These are phyloP conservation scores for Fomitopsis pulvina DNA, from an alignment of 768 basidiomycete genomes.

Conservation along the genomic window DNA sequence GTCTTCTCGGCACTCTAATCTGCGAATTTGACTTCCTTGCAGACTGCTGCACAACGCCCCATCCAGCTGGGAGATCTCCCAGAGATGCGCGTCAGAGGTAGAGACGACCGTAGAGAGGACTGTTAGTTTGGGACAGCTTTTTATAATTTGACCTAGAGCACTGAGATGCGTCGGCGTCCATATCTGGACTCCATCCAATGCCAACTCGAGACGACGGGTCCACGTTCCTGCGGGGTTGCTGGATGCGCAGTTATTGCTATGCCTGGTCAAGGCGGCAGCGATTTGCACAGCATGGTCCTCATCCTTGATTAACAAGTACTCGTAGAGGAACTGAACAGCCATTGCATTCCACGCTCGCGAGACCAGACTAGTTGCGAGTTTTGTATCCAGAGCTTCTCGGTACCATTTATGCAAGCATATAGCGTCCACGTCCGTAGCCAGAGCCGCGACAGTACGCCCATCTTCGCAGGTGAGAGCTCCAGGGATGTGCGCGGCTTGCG, in stretches of 20 bases:
- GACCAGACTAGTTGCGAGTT: conserved; percentile 11
- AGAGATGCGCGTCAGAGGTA: conserved; percentile 5
- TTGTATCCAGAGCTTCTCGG: conserved; percentile 9
- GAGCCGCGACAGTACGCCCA: conserved; percentile 4
- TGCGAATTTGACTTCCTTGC: conserved; percentile 1
- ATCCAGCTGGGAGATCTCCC: not conserved
- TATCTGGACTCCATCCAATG: conserved; percentile 12
- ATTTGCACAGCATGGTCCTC: conserved; percentile 11
- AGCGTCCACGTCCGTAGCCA: conserved; percentile 10
- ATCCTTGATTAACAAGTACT: conserved; percentile 12
- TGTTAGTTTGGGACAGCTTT: conserved; percentile 8
- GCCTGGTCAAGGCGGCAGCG: conserved; percentile 2
- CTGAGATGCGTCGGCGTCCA: conserved; percentile 9
- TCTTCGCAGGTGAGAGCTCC: conserved; percentile 8
- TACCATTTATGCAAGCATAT: conserved; percentile 10
- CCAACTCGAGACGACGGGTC: conserved; percentile 13
- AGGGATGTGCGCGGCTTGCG: conserved; percentile 10
- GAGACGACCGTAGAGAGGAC: conserved; percentile 14
- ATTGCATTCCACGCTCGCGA: conserved; percentile 12
- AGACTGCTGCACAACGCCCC: conserved; percentile 1
- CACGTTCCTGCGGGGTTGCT: not conserved
- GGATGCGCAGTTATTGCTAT: not conserved
- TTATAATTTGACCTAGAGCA: conserved; percentile 9
- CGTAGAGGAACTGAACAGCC: conserved; percentile 8
- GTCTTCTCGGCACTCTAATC: conserved; percentile 9